Base-by-base conservation (phyloP, 257 asterid species). In the Solanum okadae region DNA sequence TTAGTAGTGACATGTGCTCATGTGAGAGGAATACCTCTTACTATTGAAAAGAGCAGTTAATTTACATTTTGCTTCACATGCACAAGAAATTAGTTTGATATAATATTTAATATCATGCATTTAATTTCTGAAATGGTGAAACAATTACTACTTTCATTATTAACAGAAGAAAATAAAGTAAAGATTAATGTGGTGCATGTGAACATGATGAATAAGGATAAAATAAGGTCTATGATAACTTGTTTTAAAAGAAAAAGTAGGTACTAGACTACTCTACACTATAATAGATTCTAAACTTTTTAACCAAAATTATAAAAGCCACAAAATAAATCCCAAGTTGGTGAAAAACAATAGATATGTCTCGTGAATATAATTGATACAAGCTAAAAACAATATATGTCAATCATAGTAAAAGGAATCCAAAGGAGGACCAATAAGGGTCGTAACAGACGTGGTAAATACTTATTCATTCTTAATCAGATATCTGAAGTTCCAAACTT, bases 401-500 rank as follows among this genome's bases (percentile, higher is more conserved):
- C 46, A 25, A 71, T 83, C 73, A 84, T 40, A 75, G 56, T 33
- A 75, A 31, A 81, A 46, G 86, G 86, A 81, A 81, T 81, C 68
- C 33, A 79, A 22, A 71, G 40, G 78, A 31, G 40, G n/a, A 71
- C 1, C 20, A 68, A 29, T 67, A 63, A 67, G 2, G 35, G 2
- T 25, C 0, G 5, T 1, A 18, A 20, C 10, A 7, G 14, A 63
- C 5, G 6, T 7, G 6, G 0, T 29, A 70, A 14, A 8, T 70
- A 70, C 0, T 6, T 8, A 3, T 6, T 70, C 2, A 3, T 29
- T 29, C 1, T 29, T 3, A 7, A 29, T 70, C 9, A 29, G 1
- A 29, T 9, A 14, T 70, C 1, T 3, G 0, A 12, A 7, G 6
- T 70, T 70, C 1, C 1, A 0, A 70, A 0, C 0, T 1, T 14